Conservation (phyloP, 1,284 basidiomycete species). For the Termitomyces sp. region DNA sequence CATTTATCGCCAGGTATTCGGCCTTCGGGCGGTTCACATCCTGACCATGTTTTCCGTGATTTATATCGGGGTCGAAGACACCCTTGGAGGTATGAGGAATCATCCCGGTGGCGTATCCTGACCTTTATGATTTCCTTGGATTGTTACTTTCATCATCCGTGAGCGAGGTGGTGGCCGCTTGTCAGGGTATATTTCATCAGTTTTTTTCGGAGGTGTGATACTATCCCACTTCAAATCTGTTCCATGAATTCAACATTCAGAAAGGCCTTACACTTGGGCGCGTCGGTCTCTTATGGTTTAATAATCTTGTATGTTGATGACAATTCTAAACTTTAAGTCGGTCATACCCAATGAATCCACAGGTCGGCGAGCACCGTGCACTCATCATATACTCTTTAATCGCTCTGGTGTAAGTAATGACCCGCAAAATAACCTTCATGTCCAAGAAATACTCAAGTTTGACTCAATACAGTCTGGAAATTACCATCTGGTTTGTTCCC, state of each 20-base stretch:
- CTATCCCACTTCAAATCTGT: background rate
- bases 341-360: slow-evolving; percentile 11
- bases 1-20: slow-evolving; percentile 50
- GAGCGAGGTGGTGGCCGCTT: slow-evolving; percentile 30
- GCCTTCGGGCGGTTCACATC: slow-evolving; percentile 46
- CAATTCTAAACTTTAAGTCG: slow-evolving; percentile 13
- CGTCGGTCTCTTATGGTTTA: slow-evolving; percentile 43
- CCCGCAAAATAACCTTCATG: slow-evolving; percentile 18
- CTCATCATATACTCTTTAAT: slow-evolving; percentile 23
- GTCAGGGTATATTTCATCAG: slow-evolving; percentile 35
- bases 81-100: slow-evolving; percentile 44
- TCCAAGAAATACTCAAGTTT: background rate
- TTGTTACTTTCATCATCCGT: slow-evolving; percentile 41
- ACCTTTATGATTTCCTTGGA: slow-evolving; percentile 23
- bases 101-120: background rate
- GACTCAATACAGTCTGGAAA: slow-evolving; percentile 32
- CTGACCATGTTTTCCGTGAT: slow-evolving; percentile 56
- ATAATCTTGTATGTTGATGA: slow-evolving; percentile 34
- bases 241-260: background rate
- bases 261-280: slow-evolving; percentile 43
- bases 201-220: slow-evolving; percentile 33
- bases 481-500: slow-evolving; percentile 57
- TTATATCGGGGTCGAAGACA: slow-evolving; percentile 65
- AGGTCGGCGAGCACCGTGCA: slow-evolving; percentile 26
- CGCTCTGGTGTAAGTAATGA: slow-evolving; percentile 26